phyloP scores from a whole-genome alignment of 2,329 filamentous ascomycete species.

The Ophiostoma populinum region DNA sequence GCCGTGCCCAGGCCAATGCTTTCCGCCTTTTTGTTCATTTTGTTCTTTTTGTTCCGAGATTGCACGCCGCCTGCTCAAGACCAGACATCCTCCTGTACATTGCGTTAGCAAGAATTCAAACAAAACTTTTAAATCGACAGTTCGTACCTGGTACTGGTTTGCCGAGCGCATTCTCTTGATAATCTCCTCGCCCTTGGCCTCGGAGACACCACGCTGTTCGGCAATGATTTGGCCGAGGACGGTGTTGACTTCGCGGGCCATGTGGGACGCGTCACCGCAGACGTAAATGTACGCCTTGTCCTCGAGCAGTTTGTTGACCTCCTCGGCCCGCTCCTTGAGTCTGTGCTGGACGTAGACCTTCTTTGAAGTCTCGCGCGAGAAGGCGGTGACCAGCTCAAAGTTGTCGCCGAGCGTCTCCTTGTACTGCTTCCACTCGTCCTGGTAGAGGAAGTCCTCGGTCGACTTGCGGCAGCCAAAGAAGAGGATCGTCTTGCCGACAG shows the following conservation, averaged over 20 bases:
- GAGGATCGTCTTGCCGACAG: conserved; percentile 71
- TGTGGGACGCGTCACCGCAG: conserved; percentile 92
- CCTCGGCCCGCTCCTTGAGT: conserved; percentile 63
- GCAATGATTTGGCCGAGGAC: conserved; percentile 77
- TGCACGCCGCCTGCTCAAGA: conserved; percentile 28
- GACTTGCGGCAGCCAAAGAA: conserved; percentile 90
- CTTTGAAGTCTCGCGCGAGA: conserved; percentile 71
- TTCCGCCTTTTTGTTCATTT: conserved; percentile 5
- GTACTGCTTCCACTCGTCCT: conserved; percentile 83
- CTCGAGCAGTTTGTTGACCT: conserved; percentile 74
- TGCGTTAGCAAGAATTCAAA: conserved; percentile 2
- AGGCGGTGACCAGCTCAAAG: conserved; percentile 81
- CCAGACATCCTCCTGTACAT: conserved; percentile 50
- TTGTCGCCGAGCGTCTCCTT: conserved; percentile 70
- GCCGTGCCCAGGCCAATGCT: too few relatives aligned
- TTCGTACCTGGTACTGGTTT: conserved; percentile 79
- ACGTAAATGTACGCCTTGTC: conserved; percentile 93
- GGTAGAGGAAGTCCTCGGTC: conserved; percentile 84
- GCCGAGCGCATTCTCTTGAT: conserved; percentile 92
- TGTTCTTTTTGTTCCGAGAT: background rate
- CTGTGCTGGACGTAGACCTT: conserved; percentile 97
- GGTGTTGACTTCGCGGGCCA: conserved; percentile 84
- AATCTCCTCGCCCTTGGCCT: conserved; percentile 83
- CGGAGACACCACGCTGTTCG: conserved; percentile 63
- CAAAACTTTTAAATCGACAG: too few relatives aligned